Base-by-base conservation (phyloP, 805 yeast genomes). In the Metschnikowia cubensis region DNA sequence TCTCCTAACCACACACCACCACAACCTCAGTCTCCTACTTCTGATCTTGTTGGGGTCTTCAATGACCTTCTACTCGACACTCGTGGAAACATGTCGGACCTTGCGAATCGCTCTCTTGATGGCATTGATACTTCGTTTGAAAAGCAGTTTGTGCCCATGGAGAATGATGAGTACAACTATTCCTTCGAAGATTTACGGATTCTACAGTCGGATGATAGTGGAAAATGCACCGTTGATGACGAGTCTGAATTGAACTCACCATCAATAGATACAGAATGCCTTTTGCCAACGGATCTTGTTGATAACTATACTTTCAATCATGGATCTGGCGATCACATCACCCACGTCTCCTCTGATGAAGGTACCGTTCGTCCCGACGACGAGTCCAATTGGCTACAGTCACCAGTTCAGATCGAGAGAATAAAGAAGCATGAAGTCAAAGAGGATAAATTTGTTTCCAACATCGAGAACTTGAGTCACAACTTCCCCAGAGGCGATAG, bases 381-480 rank as follows among this genome's bases (percentile, higher is more conserved):
- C 14, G 32, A 42, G 10, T 11, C 15, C 15, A 20, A 18, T n/a
- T 21, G 3, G 31, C 45, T 42, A 20, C 34, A 33, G 18, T 29
- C 21, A 17, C 45, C 46, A 15, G 22, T 34, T 34, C 37, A 17
- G 35, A 34, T 50, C 13, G 42, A 14, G 31, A 42, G 21, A 35
- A 42, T 33, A 8, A 14, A 18, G 10, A 47, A 42, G 48, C 39
- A 42, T 7, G 29, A 3, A 18, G 36, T n/a, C 29, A 25, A 43
- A 8, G 42, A 46, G 14, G 59, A 54, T 32, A 53, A 52, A 5
- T 66, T 66, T 53, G 59, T 67, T 15, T 49, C 50, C 13, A 60
- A 65, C 33, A 45, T 65, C 31, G 55, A 59, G 43, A 67, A 68
- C 48, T 46, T 68, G 42, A 50, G 71, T 22, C 72, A 68, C 44